Evolutionary conservation across 768 basidiomycete species (phyloP), one percentile per base, ranked within the genome.

Genomic region (Mycena chlorophos): DNA sequence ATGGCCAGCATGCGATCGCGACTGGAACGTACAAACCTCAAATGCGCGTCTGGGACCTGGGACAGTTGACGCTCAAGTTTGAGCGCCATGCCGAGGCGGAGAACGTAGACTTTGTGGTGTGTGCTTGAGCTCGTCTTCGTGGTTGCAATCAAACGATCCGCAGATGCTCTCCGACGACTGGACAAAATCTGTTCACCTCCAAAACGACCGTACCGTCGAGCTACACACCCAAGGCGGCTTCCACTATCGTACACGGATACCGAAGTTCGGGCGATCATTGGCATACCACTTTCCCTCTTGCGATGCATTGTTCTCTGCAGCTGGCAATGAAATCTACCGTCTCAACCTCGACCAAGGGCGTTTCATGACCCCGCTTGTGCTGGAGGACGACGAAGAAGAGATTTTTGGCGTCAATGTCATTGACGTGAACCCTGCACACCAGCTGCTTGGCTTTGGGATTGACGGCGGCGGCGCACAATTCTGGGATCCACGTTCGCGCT

Each of bases 11-110:
- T 81, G 88, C 85, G 12, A 82, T 98, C 53, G 96, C 94, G 0
- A 98, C 96, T 22, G 97, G 97, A 23, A 91, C 89, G 3, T 99
- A 99, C 75, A 99, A 99, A 71, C 97, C 97, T 2, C 93, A 97
- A 69, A 93, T 98, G 71, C 82, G 91, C 54, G 92, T 96, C 4
- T 99, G 91, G 87, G 97, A 98, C 70, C 73, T 99, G 34, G 88
- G 92, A 69, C 89, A 96, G 65, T 81, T 99, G 28, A 86, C 93
- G 4, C 78, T 91, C 54, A 98, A 99, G 71, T 98, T 96, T 68
- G 96, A 98, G 75, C 80, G 97, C 31, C 96, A 98, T 65, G 87
- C 94, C 2, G 94, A 99, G 67, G 84, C 89, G 13, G 96, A 98
- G 77, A 99, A 98, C 70, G 89, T 99, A 61, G 97, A 99, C 70